Base-by-base conservation (phyloP, 2,329 filamentous ascomycete genomes). In the Colletotrichum tropicicola region DNA sequence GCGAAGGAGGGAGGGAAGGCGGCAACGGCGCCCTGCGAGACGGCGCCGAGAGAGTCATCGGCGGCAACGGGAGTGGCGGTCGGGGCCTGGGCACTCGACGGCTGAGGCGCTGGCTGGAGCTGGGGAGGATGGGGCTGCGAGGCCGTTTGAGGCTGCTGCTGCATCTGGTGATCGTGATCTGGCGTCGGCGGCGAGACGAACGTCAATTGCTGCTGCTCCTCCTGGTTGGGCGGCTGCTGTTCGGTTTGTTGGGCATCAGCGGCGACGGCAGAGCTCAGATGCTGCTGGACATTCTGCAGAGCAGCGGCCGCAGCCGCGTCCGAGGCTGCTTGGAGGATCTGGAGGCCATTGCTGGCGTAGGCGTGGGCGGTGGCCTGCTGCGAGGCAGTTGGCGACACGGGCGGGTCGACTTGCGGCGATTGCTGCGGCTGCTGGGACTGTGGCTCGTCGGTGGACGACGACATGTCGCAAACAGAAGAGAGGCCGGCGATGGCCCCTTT, bases 321-420 rank as follows among this genome's bases (percentile, higher is more conserved):
- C 65, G 78, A 82, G 44, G 80, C 80, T 19, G 80, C 80, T 66
- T 82, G 80, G 32, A 82, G 75, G 57, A 81, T 81, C 68, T 81
- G 79, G 48, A 82, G 75, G 32, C 80, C 79, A 70, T 82, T 82
- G 71, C 78, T 81, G 53, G 80, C 80, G 68, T 82, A 82, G 61
- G 74, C 78, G 72, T 82, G 80, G 47, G 78, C 79, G 32, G 73
- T 73, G 55, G 76, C 62, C 6, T 65, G 62, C 28, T 65, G 62
- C 7, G 57, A 45, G 15, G 59, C 44, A 19, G 37, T 63, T 17
- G 59, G 59, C 23, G 59, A 63, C 70, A 65, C 73, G 71, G 48
- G 69, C 48, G 41, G 70, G 32, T 35, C 32, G 32, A 35, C 32
- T 13, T 12, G 13, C n/a, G 32, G 32, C 23, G 23, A 30, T 15